Evolutionary conservation across 306 rosid genomes (phyloP), one percentile per base, ranked within the genome.

Genomic region (Acacia acuminata): DNA sequence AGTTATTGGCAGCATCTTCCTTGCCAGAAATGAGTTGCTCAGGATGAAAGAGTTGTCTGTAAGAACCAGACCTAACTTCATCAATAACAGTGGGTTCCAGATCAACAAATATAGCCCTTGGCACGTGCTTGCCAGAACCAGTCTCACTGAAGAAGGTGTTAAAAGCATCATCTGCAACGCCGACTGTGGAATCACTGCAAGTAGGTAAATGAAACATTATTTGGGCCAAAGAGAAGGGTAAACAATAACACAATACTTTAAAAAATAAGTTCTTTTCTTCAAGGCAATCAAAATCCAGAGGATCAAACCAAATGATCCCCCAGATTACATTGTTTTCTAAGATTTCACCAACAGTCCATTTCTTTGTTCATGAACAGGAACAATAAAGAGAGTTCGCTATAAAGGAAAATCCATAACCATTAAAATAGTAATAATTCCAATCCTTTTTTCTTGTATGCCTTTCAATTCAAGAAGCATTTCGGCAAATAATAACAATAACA

Each of bases 1-100:
- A 92, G 83, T 92, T 90, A 83, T 90, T 92, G 3, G 97, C 97
- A 43, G 97, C 97, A 81, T 92, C 97, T 87, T 92, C 97, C 84
- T 88, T 92, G 43, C 94, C 92, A 79, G 97, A 86, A 78, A 92
- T 90, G 53, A 92, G 88, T 75, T 92, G 94, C 70, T 90, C 92
- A 0, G 94, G 97, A 77, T 92, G 94, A 55, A 92, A 92, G 40
- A 92, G 94, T 79, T 92, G 91, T 82, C 86, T 83, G 50, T 92
- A 90, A 76, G 89, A 1, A 81, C 97, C 92, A 47, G 86, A 65
- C 79, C 94, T 83, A 25, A 92, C 78, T 88, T 92, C 92, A 89
- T 90, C 97, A 56, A 90, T 85, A 20, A 92, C 97, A 15, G 84
- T 90, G 24, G 97, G 94, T 81, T 92, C 97, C 15, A 92, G 82